Conservation (phyloP, 2,329 filamentous ascomycete genomes). For the Incumbomyces lentus region DNA sequence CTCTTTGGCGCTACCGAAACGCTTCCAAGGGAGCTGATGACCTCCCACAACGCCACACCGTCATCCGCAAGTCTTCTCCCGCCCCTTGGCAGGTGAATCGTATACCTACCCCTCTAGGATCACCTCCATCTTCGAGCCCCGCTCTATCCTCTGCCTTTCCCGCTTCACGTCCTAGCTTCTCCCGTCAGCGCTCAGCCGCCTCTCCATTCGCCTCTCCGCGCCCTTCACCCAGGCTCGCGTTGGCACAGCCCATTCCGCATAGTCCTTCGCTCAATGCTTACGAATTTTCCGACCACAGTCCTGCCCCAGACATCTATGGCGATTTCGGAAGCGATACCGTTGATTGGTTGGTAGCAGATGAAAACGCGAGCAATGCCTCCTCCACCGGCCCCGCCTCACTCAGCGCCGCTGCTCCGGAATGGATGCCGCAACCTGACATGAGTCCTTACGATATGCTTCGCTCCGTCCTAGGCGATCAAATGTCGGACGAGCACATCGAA, state of each 20-base stretch:
- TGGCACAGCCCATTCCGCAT: constrained; percentile 88
- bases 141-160: constrained; percentile 65
- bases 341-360: constrained; percentile 88
- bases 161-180: constrained; percentile 61
- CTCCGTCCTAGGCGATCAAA: constrained; percentile 80
- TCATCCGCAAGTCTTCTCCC: constrained; percentile 81
- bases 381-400: constrained; percentile 58
- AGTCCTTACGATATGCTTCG: constrained; percentile 95
- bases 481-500: constrained; percentile 89
- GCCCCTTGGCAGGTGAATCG: constrained; percentile 79
- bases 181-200: constrained; percentile 35
- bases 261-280: constrained; percentile 91
- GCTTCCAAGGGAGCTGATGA: constrained; percentile 42
- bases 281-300: constrained; percentile 78
- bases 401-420: constrained; percentile 77
- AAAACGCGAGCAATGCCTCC: constrained; percentile 68
- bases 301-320: constrained; percentile 75
- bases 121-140: constrained; percentile 69
- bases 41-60: constrained; percentile 75
- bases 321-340: constrained; percentile 91
- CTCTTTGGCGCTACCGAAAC: constrained; percentile 60
- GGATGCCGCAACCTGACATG: constrained; percentile 73
- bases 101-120: constrained; percentile 65
- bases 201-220: constrained; percentile 92
- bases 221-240: constrained; percentile 80